Evolutionary conservation across 1,284 basidiomycete species (phyloP), one percentile per base, ranked within the genome.

Genomic region (Earliella scabrosa): DNA sequence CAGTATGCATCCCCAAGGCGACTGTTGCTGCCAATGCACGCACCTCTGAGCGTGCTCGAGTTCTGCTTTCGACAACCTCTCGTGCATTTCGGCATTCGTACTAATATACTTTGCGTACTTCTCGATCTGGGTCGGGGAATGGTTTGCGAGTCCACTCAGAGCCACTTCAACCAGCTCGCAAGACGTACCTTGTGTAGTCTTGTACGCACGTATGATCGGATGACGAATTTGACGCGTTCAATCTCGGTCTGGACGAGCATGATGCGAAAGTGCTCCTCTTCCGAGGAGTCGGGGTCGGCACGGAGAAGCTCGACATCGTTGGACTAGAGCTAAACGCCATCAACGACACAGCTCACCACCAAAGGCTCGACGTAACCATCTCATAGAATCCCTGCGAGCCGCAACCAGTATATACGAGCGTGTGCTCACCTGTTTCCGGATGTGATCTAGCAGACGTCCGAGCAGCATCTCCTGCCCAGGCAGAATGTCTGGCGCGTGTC

Each of bases 201-300:
- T 32, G 90, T 92, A n/a, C 94, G 82, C 4, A 96, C 82, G 69
- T 96, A 97, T 1, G 90, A 90, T 52, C 93, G 76, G 21, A 96
- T 85, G 56, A 96, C 83, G 68, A 93, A 97, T 73, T 94, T 95
- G 65, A 93, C 90, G 39, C 95, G 83, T 71, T 97, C 95, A 67
- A 95, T 86, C 73, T 97, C 95, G 0, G 92, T 95, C 73, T 95
- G 92, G 0, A 93, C 94, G 44, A 97, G 86, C 77, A 93, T 88
- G 39, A 95, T 90, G 60, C 93, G 82, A 63, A 95, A 90, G 68
- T 97, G 93, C 62, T 97, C 94, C 60, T 96, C 93, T 66, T 95
- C 92, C 1, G 87, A 90, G 1, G 91, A 88, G 34, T 85, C 80
- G 0, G 90, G 89, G 69, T 95, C 92, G 24, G 85, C 83, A 6